A percentile compares a stretch with the other conserved stretches of the same genome.
Evolutionary conservation across 2,329 filamentous ascomycete species (phyloP).

Genomic region (Teratosphaeria pseudoeucalypti): DNA sequence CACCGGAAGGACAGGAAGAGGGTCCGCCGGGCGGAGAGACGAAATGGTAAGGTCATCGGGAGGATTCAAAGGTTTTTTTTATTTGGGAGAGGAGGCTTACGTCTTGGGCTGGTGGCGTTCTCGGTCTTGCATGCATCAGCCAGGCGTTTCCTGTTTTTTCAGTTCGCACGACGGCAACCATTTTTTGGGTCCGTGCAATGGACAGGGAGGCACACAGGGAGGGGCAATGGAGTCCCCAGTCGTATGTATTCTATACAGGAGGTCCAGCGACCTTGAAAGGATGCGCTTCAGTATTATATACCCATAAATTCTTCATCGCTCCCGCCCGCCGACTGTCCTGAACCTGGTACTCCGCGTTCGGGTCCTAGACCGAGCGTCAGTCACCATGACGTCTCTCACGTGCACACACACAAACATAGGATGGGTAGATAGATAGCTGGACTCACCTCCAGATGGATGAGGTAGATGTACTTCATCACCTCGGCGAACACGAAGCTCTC

Average conservation of each 20-base stretch:
- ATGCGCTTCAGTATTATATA: slow-evolving; percentile 2
- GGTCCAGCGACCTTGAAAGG: background rate
- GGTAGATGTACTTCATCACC: slow-evolving; percentile 27
- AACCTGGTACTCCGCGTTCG: background rate
- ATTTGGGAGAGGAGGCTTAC: background rate
- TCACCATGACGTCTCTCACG: background rate
- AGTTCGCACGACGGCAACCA: background rate
- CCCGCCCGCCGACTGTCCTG: background rate
- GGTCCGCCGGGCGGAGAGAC: background rate
- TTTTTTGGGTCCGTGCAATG: background rate
- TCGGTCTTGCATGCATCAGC: background rate
- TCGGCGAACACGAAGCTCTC: slow-evolving; percentile 18
- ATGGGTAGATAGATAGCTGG: background rate
- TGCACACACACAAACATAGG: background rate
- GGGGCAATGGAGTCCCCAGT: background rate
- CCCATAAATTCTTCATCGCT: background rate
- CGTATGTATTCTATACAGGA: background rate
- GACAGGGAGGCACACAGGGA: background rate
- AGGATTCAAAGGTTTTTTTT: background rate
- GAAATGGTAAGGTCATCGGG: background rate
- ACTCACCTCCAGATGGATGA: slow-evolving; percentile 20
- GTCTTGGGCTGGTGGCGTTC: background rate
- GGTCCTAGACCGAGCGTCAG: background rate
- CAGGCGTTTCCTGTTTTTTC: background rate
- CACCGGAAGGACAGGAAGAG: no score